Evolutionary conservation across 345 rosid genomes (phyloP).

Genomic region (Acer negundo): DNA sequence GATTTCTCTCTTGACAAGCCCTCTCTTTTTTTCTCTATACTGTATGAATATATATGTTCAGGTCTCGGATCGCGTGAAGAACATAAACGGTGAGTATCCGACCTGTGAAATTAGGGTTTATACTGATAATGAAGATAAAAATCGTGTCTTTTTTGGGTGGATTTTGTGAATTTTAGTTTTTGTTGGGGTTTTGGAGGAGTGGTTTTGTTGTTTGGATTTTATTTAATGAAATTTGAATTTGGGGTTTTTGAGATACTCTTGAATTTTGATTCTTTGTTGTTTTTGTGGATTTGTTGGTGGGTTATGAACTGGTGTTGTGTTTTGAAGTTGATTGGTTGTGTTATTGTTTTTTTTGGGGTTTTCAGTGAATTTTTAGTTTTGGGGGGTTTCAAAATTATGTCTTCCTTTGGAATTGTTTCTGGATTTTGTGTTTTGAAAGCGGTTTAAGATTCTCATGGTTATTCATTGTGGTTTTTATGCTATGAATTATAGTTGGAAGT

Average conservation of each 20-base stretch:
- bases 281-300: slow-evolving; percentile 18
- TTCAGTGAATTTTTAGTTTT: slow-evolving; percentile 19
- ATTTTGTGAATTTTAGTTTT: background rate
- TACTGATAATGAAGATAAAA: background rate
- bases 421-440: background rate
- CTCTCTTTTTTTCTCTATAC: slow-evolving; percentile 1
- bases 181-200: background rate
- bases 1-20: slow-evolving; percentile 18
- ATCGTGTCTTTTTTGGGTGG: background rate
- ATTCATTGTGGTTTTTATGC: background rate
- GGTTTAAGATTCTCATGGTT: background rate
- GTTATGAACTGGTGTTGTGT: slow-evolving; percentile 14
- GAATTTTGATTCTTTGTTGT: slow-evolving; percentile 8
- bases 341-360: background rate
- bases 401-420: background rate
- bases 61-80: slow-evolving; percentile 20
- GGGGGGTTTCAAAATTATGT: slow-evolving; percentile 4
- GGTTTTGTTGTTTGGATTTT: background rate
- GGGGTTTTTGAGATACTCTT: background rate
- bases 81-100: slow-evolving; percentile 30
- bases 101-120: slow-evolving; percentile 55
- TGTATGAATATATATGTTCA: slow-evolving; percentile 13
- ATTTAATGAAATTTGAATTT: slow-evolving; percentile 9
- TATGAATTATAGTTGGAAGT: no score
- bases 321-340: background rate